A percentile compares a stretch with the other conserved stretches of the same genome.
Conservation (phyloP, 2,329 filamentous ascomycete species). For the Colletotrichum somersetense region DNA sequence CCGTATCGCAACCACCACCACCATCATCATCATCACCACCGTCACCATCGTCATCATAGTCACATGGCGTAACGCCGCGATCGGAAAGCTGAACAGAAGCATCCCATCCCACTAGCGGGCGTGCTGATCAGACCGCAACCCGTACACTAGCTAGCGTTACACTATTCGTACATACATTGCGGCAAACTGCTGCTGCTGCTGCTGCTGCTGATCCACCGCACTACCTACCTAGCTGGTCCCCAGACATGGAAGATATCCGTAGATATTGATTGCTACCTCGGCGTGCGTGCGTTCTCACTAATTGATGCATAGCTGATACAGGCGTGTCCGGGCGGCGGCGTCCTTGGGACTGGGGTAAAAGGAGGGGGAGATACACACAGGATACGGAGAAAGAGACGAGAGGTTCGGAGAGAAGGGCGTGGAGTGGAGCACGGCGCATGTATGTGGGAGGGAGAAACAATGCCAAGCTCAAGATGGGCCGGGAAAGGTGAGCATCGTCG, state of each 20-base stretch:
- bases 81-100: slow-evolving; percentile 22
- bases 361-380: not conserved
- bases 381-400: not conserved
- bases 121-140: slow-evolving; percentile 14
- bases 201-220: slow-evolving; percentile 15
- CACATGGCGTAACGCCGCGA: slow-evolving; percentile 26
- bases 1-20: slow-evolving; percentile 11
- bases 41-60: not conserved
- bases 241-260: slow-evolving; percentile 6
- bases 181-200: not conserved
- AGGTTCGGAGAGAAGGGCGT: not conserved
- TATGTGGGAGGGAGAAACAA: slow-evolving; percentile 9
- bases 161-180: not conserved
- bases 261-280: slow-evolving; percentile 9
- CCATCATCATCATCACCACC: not conserved
- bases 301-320: not conserved
- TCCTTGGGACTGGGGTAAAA: slow-evolving; percentile 20
- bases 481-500: slow-evolving; percentile 6
- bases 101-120: slow-evolving; percentile 5
- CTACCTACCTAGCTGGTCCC: not conserved
- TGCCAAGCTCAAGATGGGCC: slow-evolving; percentile 17
- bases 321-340: not conserved
- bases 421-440: slow-evolving; percentile 18
- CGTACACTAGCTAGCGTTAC: not conserved
- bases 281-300: not conserved